Conservation (phyloP, 2,329 filamentous ascomycete genomes). For the Pseudodiploospora longispora region DNA sequence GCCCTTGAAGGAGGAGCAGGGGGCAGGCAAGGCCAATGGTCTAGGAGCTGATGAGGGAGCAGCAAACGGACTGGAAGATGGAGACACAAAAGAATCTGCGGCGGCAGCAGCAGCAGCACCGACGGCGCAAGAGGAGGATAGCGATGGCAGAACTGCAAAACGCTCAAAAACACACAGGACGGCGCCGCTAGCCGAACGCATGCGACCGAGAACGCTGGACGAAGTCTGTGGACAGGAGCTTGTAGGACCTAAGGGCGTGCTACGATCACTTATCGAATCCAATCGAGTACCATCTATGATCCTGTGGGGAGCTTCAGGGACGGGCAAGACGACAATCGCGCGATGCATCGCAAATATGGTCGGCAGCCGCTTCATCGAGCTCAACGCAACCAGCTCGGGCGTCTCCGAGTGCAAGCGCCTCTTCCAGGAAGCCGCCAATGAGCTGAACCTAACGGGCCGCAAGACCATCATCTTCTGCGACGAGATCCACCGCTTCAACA, state of each 20-base stretch:
- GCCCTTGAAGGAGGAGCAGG: conserved; percentile 1
- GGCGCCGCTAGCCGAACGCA: conserved; percentile 85
- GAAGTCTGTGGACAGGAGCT: conserved; percentile 88
- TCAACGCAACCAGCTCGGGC: conserved; percentile 85
- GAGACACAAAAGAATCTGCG: conserved; percentile 5
- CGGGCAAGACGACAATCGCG: conserved; percentile 87
- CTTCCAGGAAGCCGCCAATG: conserved; percentile 75
- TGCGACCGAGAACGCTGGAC: conserved; percentile 78
- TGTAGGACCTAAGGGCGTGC: conserved; percentile 73
- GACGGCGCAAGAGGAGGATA: conserved; percentile 6
- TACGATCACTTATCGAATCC: conserved; percentile 78
- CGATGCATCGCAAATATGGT: conserved; percentile 78
- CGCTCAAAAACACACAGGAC: conserved; percentile 61
- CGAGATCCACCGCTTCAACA: conserved; percentile 88
- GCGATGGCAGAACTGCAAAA: conserved; percentile 44
- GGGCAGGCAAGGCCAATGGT: conserved; percentile 1
- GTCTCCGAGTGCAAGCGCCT: conserved; percentile 89
- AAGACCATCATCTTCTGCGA: conserved; percentile 97
- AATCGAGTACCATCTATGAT: conserved; percentile 91
- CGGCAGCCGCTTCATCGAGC: conserved; percentile 83
- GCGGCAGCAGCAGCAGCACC: conserved; percentile 1
- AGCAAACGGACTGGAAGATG: conserved; percentile 3
- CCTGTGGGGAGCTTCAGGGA: conserved; percentile 76
- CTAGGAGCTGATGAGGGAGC: conserved; percentile 2
- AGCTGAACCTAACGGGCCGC: conserved; percentile 70